Base-by-base conservation (phyloP, 352 stramenopile species). In the Globisporangium yorkense region DNA sequence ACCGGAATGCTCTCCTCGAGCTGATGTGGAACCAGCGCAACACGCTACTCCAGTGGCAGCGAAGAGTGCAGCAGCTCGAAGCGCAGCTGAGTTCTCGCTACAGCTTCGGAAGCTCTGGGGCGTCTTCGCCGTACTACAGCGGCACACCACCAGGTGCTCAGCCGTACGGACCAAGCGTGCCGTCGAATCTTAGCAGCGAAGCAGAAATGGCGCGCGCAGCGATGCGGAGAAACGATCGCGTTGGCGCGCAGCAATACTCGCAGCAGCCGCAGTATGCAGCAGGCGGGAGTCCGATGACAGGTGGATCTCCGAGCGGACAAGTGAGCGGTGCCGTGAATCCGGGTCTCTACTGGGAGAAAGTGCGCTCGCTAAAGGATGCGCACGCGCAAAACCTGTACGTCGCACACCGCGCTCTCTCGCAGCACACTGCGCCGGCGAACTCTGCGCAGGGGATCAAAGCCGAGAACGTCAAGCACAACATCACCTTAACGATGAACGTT, bases 401-500 rank as follows among this genome's bases (percentile, higher is more conserved):
- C 41, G 84, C 84, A 18, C 72, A 89, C 47, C 74, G 80, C 56
- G 84, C 83, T 9, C 60, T 94, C 50, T 79, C 70, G 21, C 73
- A 88, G 51, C 82, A 90, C 53, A 78, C 62, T 21, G 82, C 74
- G 43, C 70, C 84, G 3, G 65, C 75, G 6, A 88, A 88, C 50
- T 80, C 80, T 0, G 54, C 68, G 6, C 86, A 94, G 63, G 83
- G 76, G 21, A 31, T 57, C 31, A 94, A 94, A 62, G 84, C 77
- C 3, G 71, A 92, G 49, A 89, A 79, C 39, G 74, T 94, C 60
- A 89, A 89, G 66, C 71, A 87, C 52, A 94, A 92, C 61, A 92
- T 94, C 65, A 65, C 35, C 7, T 61, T 91, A 53, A 81, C 87
- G 15, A 74, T 90, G 52, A 72, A 73, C 33, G 77, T 95, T 15